Evolutionary conservation across 208 protist genomes (phyloP).

Genomic region (Leptomonas seymouri): DNA sequence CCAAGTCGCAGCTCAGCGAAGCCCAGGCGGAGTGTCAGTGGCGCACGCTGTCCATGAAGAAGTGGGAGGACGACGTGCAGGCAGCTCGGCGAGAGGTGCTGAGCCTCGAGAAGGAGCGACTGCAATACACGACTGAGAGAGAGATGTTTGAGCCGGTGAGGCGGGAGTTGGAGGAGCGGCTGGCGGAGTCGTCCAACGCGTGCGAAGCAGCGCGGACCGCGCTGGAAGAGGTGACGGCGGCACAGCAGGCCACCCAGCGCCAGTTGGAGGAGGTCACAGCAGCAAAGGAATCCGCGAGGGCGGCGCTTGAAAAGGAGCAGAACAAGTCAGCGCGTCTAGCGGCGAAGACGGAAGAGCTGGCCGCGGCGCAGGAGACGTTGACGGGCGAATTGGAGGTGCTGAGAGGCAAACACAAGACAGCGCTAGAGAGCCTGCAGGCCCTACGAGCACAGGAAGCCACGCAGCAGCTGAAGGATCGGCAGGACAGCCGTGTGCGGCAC

Average conservation of each 20-base stretch:
- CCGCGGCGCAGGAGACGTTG: constrained; percentile 7
- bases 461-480: constrained; percentile 18
- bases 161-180: constrained; percentile 31
- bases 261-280: constrained; percentile 20
- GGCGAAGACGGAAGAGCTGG: constrained; percentile 34
- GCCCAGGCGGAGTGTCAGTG: constrained; percentile 46
- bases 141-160: constrained; percentile 20
- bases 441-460: constrained; percentile 19
- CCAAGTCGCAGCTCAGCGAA: constrained; percentile 8
- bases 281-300: constrained; percentile 25
- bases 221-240: constrained; percentile 15
- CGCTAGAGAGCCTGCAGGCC: constrained; percentile 15
- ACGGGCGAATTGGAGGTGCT: constrained; percentile 19
- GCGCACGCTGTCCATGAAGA: constrained; percentile 30
- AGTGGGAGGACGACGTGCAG: constrained; percentile 30
- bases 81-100: constrained; percentile 34
- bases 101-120: constrained; percentile 27
- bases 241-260: constrained; percentile 16
- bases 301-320: constrained; percentile 30
- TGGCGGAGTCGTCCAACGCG: constrained; percentile 19
- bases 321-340: constrained; percentile 28
- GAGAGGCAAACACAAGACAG: constrained; percentile 18
- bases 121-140: constrained; percentile 28
- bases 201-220: constrained; percentile 8
- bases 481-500: neutral